Conservation (phyloP, 2,329 filamentous ascomycete genomes). For the Anthostomella pinea region DNA sequence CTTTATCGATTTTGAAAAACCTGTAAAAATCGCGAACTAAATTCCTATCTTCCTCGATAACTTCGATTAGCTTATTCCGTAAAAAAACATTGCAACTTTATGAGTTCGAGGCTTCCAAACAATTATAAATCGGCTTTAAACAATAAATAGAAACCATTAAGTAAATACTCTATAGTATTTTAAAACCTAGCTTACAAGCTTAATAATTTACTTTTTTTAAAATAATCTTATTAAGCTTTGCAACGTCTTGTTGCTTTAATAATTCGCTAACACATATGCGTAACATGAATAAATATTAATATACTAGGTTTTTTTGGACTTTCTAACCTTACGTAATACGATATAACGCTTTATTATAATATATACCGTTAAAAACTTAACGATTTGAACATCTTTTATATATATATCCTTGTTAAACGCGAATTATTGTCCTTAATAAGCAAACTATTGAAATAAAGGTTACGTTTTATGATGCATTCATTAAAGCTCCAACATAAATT, state of each 20-base stretch:
- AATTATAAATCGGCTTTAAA: too few relatives aligned
- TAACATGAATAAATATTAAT: neutral
- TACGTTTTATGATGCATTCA: neutral
- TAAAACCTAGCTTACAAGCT: neutral
- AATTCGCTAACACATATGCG: neutral
- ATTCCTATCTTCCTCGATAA: too few relatives aligned
- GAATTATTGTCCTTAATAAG: neutral
- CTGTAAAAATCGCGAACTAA: too few relatives aligned
- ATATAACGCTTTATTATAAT: neutral
- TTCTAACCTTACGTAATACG: neutral
- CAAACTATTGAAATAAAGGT: neutral
- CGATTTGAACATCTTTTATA: too few relatives aligned
- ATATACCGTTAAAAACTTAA: neutral
- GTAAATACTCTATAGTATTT: neutral
- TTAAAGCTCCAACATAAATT: neutral
- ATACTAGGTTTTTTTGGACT: too few relatives aligned
- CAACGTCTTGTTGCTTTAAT: neutral
- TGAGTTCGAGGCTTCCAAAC: too few relatives aligned
- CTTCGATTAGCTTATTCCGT: too few relatives aligned
- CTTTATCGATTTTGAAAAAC: too few relatives aligned
- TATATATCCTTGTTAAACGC: neutral
- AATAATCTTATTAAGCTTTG: neutral
- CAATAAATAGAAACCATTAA: too few relatives aligned
- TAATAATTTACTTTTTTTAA: neutral
- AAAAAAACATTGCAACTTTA: too few relatives aligned